These are phyloP conservation scores for Prototheca cutis DNA, from an alignment of 163 green algal genomes.

Conservation along the genomic window DNA sequence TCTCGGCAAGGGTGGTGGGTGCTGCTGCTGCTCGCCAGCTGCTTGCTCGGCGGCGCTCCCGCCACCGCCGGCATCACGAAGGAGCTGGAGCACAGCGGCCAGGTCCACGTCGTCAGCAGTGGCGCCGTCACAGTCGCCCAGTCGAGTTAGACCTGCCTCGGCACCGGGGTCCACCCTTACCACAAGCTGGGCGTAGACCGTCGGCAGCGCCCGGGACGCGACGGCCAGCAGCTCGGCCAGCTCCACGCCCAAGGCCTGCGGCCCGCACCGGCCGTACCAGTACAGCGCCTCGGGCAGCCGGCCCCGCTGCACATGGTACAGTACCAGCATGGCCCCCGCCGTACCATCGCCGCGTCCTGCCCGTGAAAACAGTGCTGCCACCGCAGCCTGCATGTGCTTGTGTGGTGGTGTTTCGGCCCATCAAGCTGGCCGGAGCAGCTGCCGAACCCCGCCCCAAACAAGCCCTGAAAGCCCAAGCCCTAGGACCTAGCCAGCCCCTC, in stretches of 20 bases:
- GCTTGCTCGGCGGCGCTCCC: background rate
- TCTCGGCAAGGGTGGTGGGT: background rate
- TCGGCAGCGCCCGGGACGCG: background rate
- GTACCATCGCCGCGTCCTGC: background rate
- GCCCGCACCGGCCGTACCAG: slow-evolving; percentile 2
- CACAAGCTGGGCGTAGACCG: background rate
- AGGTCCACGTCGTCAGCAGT: no score
- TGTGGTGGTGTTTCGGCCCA: background rate
- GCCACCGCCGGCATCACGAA: background rate
- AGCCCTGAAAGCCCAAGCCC: background rate
- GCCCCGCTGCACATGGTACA: slow-evolving; percentile 23
- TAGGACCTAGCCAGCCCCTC: background rate
- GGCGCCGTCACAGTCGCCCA: no score
- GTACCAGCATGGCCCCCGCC: slow-evolving; percentile 8
- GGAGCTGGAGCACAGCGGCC: no score
- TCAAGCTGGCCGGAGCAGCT: no score
- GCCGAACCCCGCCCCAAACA: no score
- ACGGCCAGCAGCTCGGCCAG: background rate
- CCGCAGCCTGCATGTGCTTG: slow-evolving; percentile 3
- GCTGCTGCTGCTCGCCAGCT: background rate
- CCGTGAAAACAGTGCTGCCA: slow-evolving; percentile 4
- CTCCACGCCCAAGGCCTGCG: background rate
- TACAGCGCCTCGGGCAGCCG: slow-evolving; percentile 16
- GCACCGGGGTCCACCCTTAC: background rate
- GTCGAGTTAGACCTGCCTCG: no score